Evolutionary conservation across 805 yeast species (phyloP).

Genomic region (Lipomyces sp.): DNA sequence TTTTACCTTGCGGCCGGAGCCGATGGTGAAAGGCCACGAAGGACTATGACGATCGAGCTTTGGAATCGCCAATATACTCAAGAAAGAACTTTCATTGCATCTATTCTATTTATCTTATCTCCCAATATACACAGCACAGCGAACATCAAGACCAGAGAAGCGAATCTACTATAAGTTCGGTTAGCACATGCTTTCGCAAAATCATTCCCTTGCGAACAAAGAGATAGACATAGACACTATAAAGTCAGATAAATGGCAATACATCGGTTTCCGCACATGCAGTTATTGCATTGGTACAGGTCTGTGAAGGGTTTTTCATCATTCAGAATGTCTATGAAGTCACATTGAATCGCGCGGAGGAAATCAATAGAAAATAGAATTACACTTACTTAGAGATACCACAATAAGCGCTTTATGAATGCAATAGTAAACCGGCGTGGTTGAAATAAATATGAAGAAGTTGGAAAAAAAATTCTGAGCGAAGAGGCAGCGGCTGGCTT

Average conservation of each 20-base stretch:
- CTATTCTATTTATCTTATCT: background rate
- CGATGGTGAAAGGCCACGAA: constrained; percentile 13
- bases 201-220: background rate
- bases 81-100: constrained; percentile 1
- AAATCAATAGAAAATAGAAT: constrained; percentile 6
- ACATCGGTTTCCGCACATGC: constrained; percentile 27
- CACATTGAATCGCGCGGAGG: background rate
- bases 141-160: background rate
- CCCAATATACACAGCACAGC: background rate
- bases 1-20: constrained; percentile 29
- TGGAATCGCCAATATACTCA: too few species aligned
- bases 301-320: constrained; percentile 32
- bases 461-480: too few species aligned
- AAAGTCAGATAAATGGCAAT: constrained; percentile 14
- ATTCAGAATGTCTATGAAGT: background rate
- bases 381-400: background rate
- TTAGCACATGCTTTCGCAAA: too few species aligned
- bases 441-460: too few species aligned
- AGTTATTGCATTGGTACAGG: constrained; percentile 31
- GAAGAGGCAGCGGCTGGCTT: too few species aligned
- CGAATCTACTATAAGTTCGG: background rate
- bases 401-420: too few species aligned
- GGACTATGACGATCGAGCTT: too few species aligned
- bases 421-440: too few species aligned
- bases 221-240: background rate